Conservation (phyloP, 2,329 filamentous ascomycete species). For the Gaeumannomyces tritici region DNA sequence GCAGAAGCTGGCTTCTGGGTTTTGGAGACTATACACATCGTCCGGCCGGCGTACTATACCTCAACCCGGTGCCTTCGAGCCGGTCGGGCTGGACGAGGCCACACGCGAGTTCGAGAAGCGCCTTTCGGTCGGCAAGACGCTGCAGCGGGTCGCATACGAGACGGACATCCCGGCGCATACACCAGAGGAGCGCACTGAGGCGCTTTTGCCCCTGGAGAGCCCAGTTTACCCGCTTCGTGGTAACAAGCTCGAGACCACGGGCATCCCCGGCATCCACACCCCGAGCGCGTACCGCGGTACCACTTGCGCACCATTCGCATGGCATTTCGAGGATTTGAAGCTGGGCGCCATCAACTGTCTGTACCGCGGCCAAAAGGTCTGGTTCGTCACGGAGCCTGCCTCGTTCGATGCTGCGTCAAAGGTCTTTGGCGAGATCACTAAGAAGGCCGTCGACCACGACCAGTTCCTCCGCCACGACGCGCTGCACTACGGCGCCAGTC, state of each 20-base stretch:
- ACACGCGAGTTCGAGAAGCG: not conserved
- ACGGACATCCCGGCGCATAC: constrained; percentile 3
- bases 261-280: not conserved
- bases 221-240: constrained; percentile 1
- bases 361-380: not conserved
- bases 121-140: not conserved
- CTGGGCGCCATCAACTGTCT: constrained; percentile 1
- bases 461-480: constrained; percentile 2
- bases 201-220: constrained; percentile 1
- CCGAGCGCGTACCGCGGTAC: not conserved
- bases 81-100: not conserved
- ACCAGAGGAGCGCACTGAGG: not conserved
- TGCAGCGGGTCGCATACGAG: constrained; percentile 1
- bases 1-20: constrained; percentile 1
- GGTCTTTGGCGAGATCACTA: not conserved
- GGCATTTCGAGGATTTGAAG: constrained; percentile 2
- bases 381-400: constrained; percentile 1
- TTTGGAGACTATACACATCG: constrained; percentile 1
- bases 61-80: not conserved
- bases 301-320: constrained; percentile 1
- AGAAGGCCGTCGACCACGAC: not conserved
- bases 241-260: not conserved
- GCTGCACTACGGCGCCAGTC: not conserved
- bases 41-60: not conserved
- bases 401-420: not conserved